Base-by-base conservation (phyloP, 1,284 basidiomycete species). In the Acaromyces ingoldii region DNA sequence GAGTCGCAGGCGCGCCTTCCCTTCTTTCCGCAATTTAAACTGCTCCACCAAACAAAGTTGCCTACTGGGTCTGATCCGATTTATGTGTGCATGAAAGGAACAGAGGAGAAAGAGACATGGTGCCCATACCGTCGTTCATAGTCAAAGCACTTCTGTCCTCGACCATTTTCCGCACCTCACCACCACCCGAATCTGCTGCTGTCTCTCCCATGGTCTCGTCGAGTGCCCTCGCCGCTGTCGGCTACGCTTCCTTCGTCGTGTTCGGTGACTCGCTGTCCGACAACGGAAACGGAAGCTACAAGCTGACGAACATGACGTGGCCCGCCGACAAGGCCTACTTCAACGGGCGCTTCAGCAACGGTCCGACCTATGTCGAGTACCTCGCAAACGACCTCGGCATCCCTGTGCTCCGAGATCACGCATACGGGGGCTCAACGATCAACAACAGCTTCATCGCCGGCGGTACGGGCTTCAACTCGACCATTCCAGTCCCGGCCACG, bases 191-290 rank as follows among this genome's bases (percentile, higher is more conserved):
- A n/a, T n/a, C n/a, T n/a, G n/a, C n/a, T n/a, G n/a, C n/a, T n/a
- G n/a, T n/a, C n/a, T n/a, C n/a, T n/a, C n/a, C n/a, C n/a, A n/a
- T n/a, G n/a, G n/a, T n/a, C n/a, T n/a, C n/a, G n/a, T n/a, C n/a
- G n/a, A n/a, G n/a, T n/a, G n/a, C n/a, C n/a, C n/a, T n/a, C n/a
- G n/a, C n/a, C n/a, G n/a, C n/a, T n/a, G n/a, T n/a, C n/a, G n/a
- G n/a, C n/a, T 58, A 40, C 43, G 46, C 52, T 30, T 22, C 33
- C 26, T 26, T 64, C 15, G 56, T 64, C 21, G 53, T 58, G 29
- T 58, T 61, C 47, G 62, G 62, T 19, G 62, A 65, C 50, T 62
- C 60, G 13, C 42, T 65, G 5, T 47, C 53, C 13, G 62, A 65
- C 44, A 62, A 65, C 28, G 62, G 62, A 28, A 62, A 62, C 40